phyloP scores from a whole-genome alignment of 192 early-diverging fungal species.

The Coemansia sp. region DNA sequence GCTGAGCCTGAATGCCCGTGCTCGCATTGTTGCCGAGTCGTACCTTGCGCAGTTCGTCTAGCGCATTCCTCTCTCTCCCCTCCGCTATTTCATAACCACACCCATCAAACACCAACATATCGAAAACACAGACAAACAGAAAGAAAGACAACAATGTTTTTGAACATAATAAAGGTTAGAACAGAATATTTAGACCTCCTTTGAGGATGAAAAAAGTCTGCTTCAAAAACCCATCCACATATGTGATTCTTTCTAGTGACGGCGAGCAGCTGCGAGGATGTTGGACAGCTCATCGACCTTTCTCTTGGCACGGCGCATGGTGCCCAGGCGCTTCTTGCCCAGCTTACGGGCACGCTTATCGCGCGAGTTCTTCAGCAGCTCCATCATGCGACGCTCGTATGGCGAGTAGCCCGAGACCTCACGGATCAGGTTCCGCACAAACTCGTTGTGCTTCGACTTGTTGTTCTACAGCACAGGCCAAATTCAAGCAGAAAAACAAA shows the following conservation, averaged over 20 bases:
- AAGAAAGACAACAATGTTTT: conserved; percentile 7
- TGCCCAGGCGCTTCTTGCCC: conserved; percentile 97
- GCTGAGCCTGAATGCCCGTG: conserved; percentile 89
- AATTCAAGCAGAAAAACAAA: neutral
- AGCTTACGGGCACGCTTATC: conserved; percentile 99
- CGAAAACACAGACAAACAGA: neutral
- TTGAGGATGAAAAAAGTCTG: neutral
- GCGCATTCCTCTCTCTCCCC: too few species aligned
- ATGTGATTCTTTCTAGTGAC: conserved; percentile 44
- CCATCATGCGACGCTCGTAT: conserved; percentile 99
- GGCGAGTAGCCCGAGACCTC: conserved; percentile 98
- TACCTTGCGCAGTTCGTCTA: conserved; percentile 58
- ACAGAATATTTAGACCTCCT: conserved; percentile 3
- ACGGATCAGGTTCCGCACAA: conserved; percentile 93
- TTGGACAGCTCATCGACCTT: conserved; percentile 97
- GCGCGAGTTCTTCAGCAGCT: conserved; percentile 99
- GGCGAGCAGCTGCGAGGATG: conserved; percentile 93
- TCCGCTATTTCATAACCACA: neutral
- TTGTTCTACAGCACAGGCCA: conserved; percentile 46
- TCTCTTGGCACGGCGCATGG: conserved; percentile 94
- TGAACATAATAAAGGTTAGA: neutral
- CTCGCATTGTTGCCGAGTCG: conserved; percentile 86
- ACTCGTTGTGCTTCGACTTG: conserved; percentile 78
- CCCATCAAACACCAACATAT: neutral
- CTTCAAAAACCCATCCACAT: too few species aligned